Conservation (phyloP, 495 filamentous ascomycete species). For the Rhypophila decipiens region DNA sequence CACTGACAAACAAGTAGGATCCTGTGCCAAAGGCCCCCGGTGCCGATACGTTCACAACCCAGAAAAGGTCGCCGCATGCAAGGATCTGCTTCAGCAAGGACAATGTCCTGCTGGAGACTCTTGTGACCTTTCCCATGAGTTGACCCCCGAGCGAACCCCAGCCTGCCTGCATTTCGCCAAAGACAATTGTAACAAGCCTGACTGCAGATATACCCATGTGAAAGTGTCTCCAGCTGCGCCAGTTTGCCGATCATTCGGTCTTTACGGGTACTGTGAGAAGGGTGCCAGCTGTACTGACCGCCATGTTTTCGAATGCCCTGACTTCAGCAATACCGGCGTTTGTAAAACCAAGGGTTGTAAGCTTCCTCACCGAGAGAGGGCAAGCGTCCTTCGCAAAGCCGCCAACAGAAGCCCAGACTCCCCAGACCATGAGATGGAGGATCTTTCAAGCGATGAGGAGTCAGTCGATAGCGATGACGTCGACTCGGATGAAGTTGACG, state of each 20-base stretch:
- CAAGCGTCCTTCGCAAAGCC: conserved; percentile 53
- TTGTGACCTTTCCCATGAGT: conserved; percentile 92
- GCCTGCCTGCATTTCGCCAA: conserved; percentile 85
- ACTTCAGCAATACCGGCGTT: conserved; percentile 83
- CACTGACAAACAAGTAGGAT: conserved; percentile 52
- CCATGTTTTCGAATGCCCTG: conserved; percentile 85
- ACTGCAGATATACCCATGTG: conserved; percentile 87
- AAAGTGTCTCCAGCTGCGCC: conserved; percentile 72
- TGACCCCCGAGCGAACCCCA: conserved; percentile 77
- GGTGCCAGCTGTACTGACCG: conserved; percentile 72
- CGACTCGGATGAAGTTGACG: conserved; percentile 80
- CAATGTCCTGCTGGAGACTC: conserved; percentile 70
- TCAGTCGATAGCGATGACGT: conserved; percentile 78
- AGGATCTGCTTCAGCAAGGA: conserved; percentile 73
- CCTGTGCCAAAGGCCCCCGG: conserved; percentile 68
- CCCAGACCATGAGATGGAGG: conserved; percentile 57
- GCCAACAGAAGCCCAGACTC: conserved; percentile 12
- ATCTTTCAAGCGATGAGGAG: conserved; percentile 79
- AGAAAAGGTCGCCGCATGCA: conserved; percentile 86
- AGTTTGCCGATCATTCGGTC: conserved; percentile 80
- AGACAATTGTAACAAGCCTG: conserved; percentile 81
- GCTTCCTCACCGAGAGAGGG: conserved; percentile 82
- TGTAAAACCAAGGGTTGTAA: conserved; percentile 81
- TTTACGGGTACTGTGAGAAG: conserved; percentile 84
- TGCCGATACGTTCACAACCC: conserved; percentile 85